phyloP scores from a whole-genome alignment of 805 yeast species.

The Yarrowia divulgata region DNA sequence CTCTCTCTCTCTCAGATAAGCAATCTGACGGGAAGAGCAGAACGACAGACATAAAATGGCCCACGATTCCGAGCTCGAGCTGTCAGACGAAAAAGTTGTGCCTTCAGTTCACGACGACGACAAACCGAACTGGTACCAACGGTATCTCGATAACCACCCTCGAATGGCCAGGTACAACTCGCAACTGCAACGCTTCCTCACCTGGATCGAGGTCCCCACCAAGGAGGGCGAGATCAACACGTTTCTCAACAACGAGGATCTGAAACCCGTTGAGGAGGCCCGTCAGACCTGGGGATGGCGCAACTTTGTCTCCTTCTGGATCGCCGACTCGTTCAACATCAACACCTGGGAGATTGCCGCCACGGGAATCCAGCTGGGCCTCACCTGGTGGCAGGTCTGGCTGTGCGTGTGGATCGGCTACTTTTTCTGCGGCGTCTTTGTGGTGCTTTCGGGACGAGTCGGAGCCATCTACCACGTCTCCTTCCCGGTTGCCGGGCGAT shows the following conservation, averaged over 20 bases:
- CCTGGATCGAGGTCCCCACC: constrained; percentile 33
- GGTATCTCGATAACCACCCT: background rate
- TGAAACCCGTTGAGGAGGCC: constrained; percentile 75
- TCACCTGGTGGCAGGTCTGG: constrained; percentile 94
- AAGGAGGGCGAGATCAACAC: constrained; percentile 35
- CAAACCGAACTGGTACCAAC: background rate
- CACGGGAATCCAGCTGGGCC: constrained; percentile 77
- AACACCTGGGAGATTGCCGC: constrained; percentile 93
- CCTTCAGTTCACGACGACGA: background rate
- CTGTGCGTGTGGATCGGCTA: constrained; percentile 89
- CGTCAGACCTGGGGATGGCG: constrained; percentile 88
- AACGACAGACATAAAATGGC: background rate
- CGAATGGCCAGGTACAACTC: constrained; percentile 7
- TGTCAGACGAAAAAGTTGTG: background rate
- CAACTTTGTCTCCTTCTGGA: constrained; percentile 81
- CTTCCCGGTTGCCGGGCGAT: constrained; percentile 82
- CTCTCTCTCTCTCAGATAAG: constrained; percentile 15
- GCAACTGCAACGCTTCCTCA: background rate
- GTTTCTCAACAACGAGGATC: constrained; percentile 75
- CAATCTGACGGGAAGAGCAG: background rate
- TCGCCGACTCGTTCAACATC: constrained; percentile 88
- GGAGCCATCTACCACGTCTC: constrained; percentile 84
- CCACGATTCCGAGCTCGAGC: background rate
- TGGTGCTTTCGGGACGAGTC: constrained; percentile 73
- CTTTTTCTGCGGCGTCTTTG: constrained; percentile 69